These are phyloP conservation scores for Zygosaccharomyces rouxii DNA, from an alignment of 805 yeast genomes.

Conservation along the genomic window DNA sequence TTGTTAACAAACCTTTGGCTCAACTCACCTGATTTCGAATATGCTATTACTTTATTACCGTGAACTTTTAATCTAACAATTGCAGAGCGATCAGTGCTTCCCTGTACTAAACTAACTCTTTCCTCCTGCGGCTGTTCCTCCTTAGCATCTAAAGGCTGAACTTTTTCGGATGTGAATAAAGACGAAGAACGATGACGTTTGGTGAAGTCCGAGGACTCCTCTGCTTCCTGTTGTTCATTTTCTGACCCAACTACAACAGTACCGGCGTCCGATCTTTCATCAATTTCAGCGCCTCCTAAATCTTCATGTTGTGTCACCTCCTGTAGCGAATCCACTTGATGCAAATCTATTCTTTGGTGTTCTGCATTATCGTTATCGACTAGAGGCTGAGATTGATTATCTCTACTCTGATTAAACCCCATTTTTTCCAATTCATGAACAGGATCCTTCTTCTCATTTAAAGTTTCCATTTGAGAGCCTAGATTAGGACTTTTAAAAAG, in stretches of 20 bases:
- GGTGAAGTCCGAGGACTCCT: slow-evolving; percentile 1
- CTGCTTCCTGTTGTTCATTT: neutral
- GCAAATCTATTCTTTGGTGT: slow-evolving; percentile 1
- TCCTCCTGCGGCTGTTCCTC: slow-evolving; percentile 3
- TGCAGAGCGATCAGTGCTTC: neutral
- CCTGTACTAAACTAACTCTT: slow-evolving; percentile 7
- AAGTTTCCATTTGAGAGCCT: slow-evolving; percentile 23
- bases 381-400: neutral
- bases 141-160: slow-evolving; percentile 5
- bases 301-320: slow-evolving; percentile 3
- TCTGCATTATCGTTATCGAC: neutral
- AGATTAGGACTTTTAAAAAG: slow-evolving; percentile 31
- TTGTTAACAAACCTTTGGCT: slow-evolving; percentile 17
- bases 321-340: slow-evolving; percentile 5
- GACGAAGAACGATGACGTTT: slow-evolving; percentile 17
- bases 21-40: slow-evolving; percentile 9
- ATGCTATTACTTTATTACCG: slow-evolving; percentile 11
- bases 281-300: neutral
- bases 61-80: slow-evolving; percentile 9
- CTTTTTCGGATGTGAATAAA: slow-evolving; percentile 10
- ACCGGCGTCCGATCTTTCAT: slow-evolving; percentile 11
- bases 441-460: slow-evolving; percentile 22
- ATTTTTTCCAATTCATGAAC: slow-evolving; percentile 26
- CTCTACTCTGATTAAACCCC: slow-evolving; percentile 16
- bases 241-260: slow-evolving; percentile 11